Evolutionary conservation across 2,329 filamentous ascomycete genomes (phyloP).

Genomic region (Paracoccidioides lutzii): DNA sequence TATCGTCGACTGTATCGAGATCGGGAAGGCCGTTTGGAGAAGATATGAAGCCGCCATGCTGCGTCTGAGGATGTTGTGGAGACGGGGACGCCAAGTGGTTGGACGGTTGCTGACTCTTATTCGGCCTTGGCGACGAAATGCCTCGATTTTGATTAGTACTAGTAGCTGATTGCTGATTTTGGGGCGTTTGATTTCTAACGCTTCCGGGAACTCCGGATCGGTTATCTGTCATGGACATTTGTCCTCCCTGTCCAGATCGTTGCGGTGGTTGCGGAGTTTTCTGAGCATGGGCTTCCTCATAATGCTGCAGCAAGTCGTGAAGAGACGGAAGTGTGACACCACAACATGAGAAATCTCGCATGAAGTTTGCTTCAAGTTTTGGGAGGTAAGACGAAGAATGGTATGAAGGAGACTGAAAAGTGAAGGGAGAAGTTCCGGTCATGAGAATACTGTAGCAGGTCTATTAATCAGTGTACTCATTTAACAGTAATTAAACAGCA

Average conservation of each 20-base stretch:
- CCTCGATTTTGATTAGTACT: constrained; percentile 2
- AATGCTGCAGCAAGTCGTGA: constrained; percentile 91
- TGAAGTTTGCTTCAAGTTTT: constrained; percentile 93
- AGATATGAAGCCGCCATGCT: constrained; percentile 11
- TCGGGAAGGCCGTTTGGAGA: constrained; percentile 21
- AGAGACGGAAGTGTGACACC: constrained; percentile 78
- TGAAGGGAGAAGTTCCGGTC: constrained; percentile 89
- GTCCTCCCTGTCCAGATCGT: constrained; percentile 35
- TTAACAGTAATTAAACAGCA: constrained; percentile 12
- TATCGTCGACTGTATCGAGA: constrained; percentile 39
- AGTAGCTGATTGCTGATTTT: constrained; percentile 6
- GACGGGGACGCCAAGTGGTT: constrained; percentile 5
- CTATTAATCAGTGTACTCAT: background rate
- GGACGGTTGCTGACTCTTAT: constrained; percentile 17
- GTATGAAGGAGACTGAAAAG: constrained; percentile 81
- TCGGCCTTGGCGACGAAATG: constrained; percentile 7
- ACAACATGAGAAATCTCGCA: constrained; percentile 95
- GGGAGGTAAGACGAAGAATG: constrained; percentile 94
- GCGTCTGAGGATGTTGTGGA: constrained; percentile 12
- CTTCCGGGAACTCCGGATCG: constrained; percentile 37
- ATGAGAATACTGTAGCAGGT: constrained; percentile 63
- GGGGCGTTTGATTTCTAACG: constrained; percentile 18
- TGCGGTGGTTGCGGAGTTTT: constrained; percentile 40
- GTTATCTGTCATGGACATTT: constrained; percentile 35
- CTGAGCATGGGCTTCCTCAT: constrained; percentile 85